Conservation (phyloP, 768 basidiomycete species). For the Rhizopogon vinicolor region DNA sequence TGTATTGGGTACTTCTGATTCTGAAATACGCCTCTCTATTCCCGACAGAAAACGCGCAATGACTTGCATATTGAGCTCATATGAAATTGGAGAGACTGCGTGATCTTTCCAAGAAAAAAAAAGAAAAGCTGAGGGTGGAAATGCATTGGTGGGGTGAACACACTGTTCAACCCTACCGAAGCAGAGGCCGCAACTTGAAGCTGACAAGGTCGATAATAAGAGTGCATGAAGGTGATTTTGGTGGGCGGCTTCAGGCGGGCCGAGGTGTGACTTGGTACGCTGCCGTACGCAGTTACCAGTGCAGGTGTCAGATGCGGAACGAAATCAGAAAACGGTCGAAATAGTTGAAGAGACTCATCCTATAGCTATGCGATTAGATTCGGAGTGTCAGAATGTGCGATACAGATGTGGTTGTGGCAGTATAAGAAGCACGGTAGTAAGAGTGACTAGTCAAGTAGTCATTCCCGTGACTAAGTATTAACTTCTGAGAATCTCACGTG, state of each 20-base stretch:
- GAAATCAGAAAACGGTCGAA: not conserved
- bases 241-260: not conserved
- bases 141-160: not conserved
- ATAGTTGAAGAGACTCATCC: not conserved
- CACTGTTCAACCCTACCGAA: not conserved
- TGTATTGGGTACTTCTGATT: not conserved
- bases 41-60: not conserved
- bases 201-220: not conserved
- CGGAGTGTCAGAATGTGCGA: not conserved
- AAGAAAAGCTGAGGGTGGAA: not conserved
- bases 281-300: not conserved
- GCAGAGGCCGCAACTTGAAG: not conserved
- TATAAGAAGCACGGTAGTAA: not conserved
- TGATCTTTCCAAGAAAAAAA: no score
- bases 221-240: not conserved
- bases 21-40: not conserved
- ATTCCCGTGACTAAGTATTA: no score
- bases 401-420: no score
- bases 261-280: not conserved
- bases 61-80: not conserved
- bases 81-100: not conserved
- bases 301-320: no score
- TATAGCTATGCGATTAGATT: not conserved
- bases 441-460: no score
- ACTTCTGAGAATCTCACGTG: not conserved